phyloP scores from a whole-genome alignment of 352 stramenopile genomes.

The Phytophthora colocasiae region DNA sequence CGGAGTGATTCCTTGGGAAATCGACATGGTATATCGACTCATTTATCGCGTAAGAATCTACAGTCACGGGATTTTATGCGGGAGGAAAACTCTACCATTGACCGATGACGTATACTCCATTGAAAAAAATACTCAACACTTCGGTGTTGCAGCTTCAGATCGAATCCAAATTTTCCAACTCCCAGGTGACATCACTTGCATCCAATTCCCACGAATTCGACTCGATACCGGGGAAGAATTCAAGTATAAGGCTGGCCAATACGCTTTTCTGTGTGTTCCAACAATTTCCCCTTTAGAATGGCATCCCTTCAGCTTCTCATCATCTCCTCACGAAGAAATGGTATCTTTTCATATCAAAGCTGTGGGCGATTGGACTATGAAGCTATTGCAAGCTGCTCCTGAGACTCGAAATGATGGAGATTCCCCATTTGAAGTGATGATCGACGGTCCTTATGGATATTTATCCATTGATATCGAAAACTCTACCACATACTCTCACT shows the following conservation, averaged over 20 bases:
- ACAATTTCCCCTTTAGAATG: constrained; percentile 62
- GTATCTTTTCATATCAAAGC: constrained; percentile 66
- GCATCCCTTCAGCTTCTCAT: constrained; percentile 90
- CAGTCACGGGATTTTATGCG: constrained; percentile 17
- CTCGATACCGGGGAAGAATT: constrained; percentile 40
- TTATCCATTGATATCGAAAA: constrained; percentile 51
- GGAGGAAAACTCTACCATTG: not conserved
- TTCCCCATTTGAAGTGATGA: constrained; percentile 35
- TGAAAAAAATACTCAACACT: not conserved
- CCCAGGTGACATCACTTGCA: constrained; percentile 34
- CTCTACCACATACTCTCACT: constrained; percentile 44
- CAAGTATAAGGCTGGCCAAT: constrained; percentile 56
- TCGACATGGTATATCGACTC: constrained; percentile 51
- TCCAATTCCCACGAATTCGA: constrained; percentile 47
- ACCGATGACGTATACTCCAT: constrained; percentile 3
- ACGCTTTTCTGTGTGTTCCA: constrained; percentile 82
- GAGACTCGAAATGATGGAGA: constrained; percentile 9
- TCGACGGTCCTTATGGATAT: constrained; percentile 59
- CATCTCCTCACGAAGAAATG: constrained; percentile 58
- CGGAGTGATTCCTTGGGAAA: constrained; percentile 34
- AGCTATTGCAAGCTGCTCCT: constrained; percentile 33
- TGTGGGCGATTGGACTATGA: constrained; percentile 65
- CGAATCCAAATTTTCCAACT: constrained; percentile 28
- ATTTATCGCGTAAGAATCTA: constrained; percentile 28
- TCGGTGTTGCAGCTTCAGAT: constrained; percentile 26